Base-by-base conservation (phyloP, 2,329 filamentous ascomycete genomes). In the Alternaria infectoria region DNA sequence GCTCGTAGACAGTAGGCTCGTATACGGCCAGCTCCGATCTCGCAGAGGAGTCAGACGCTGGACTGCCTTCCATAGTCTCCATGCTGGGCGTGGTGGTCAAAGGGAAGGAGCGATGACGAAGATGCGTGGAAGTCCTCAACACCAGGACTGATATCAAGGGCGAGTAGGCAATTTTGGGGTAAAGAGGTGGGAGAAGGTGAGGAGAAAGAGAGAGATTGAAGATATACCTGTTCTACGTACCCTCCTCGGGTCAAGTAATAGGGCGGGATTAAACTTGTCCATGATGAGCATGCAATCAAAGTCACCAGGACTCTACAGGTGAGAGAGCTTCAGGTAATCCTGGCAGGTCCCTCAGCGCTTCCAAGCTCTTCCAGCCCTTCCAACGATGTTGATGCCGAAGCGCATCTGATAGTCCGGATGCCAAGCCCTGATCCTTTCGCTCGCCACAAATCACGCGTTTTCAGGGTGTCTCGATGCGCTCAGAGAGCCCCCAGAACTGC, bases 241-340 rank as follows among this genome's bases (percentile, higher is more conserved):
- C 68, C 72, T 61, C 43, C 64, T 62, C 11, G 70, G 72, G 58
- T 73, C 69, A 67, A 73, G 69, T 72, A 74, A 71, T 58, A 74
- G 61, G 58, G 69, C 69, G 19, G 70, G 70, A 57, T 74, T 70
- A 69, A 74, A 72, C 55, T 21, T 66, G 64, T 57, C 64, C 49
- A 64, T 8, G 17, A 21, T 32, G 21, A 19, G 49, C 30, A 11
- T 47, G 49, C 30, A 65, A 65, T 57, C 28, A 61, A 64, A 71
- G 58, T 64, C 68, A 54, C 69, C 30, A 67, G 65, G 65, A 51
- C 26, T 21, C 15, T 8, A 40, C 46, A 58, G 40, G 47, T 59
- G 54, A 61, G 56, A 51, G 52, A 46, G 30, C 43, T 51, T 45
- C 59, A 58, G 63, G 49, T 52, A 17, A 46, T 15, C 23, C 19